phyloP scores from a whole-genome alignment of 2,329 filamentous ascomycete genomes.

The Helminthosporium solani region DNA sequence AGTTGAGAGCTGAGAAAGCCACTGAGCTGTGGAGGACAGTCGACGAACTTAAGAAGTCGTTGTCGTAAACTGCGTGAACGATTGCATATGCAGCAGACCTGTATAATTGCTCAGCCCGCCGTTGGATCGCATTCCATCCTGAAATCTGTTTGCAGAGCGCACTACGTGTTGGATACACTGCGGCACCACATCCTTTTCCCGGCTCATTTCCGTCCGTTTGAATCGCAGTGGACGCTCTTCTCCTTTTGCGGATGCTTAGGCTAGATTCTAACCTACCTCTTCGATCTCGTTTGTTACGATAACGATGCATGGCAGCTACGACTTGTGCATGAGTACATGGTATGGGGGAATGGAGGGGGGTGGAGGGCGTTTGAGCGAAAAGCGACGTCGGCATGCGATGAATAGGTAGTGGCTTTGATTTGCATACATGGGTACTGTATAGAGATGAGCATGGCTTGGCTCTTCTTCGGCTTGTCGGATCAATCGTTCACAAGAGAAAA shows the following conservation, averaged over 20 bases:
- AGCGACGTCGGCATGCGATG: too few relatives aligned
- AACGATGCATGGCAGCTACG: background rate
- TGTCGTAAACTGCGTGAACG: background rate
- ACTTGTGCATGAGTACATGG: background rate
- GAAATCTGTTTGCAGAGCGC: background rate
- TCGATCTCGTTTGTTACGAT: background rate
- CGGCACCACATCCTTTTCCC: background rate
- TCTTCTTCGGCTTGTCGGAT: too few relatives aligned
- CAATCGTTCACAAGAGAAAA: too few relatives aligned
- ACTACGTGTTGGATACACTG: background rate
- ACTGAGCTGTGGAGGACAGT: conserved; percentile 8
- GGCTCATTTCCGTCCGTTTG: background rate
- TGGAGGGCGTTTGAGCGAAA: background rate
- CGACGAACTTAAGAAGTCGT: conserved; percentile 1
- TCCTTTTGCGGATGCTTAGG: background rate
- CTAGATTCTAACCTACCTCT: background rate
- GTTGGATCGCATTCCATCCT: background rate
- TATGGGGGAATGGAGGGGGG: too few relatives aligned
- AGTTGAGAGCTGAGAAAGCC: conserved; percentile 15
- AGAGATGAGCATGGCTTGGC: too few relatives aligned
- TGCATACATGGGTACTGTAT: too few relatives aligned
- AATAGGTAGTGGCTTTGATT: too few relatives aligned
- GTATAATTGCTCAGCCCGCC: background rate
- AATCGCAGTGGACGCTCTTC: background rate
- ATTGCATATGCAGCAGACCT: background rate